phyloP scores from a whole-genome alignment of 441 rosid genomes.

The Jatropha multifida region DNA sequence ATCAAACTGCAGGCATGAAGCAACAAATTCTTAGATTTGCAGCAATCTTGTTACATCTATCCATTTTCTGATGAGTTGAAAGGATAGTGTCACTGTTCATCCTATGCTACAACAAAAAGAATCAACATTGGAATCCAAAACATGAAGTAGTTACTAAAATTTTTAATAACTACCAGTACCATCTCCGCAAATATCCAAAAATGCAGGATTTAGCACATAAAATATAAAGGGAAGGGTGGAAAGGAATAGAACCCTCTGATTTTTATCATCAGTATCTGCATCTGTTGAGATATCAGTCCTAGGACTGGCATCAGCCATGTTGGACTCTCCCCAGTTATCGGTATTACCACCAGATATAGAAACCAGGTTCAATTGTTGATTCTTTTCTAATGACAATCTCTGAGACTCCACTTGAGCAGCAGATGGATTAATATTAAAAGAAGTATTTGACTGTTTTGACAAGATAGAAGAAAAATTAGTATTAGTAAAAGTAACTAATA shows the following conservation, averaged over 20 bases:
- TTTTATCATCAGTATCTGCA: slow-evolving; percentile 79
- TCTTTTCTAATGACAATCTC: slow-evolving; percentile 35
- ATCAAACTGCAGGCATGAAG: slow-evolving; percentile 57
- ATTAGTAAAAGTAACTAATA: slow-evolving; percentile 14
- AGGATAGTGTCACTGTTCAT: neutral
- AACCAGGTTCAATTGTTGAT: slow-evolving; percentile 33
- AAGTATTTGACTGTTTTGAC: slow-evolving; percentile 24
- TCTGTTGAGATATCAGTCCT: slow-evolving; percentile 89
- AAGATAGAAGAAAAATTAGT: neutral
- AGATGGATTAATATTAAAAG: slow-evolving; percentile 26
- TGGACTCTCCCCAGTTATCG: slow-evolving; percentile 44
- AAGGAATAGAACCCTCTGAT: slow-evolving; percentile 58
- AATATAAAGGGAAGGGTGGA: slow-evolving; percentile 2
- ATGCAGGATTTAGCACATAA: slow-evolving; percentile 9
- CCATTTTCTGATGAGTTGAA: neutral
- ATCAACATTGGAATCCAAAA: neutral
- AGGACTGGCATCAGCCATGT: slow-evolving; percentile 93
- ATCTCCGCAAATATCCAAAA: slow-evolving; percentile 6
- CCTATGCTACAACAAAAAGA: slow-evolving; percentile 13
- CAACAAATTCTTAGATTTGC: slow-evolving; percentile 19
- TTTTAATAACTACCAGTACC: slow-evolving; percentile 1
- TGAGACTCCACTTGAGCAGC: slow-evolving; percentile 31
- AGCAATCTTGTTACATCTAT: neutral
- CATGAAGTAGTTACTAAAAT: slow-evolving; percentile 5
- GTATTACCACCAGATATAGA: slow-evolving; percentile 37